These are phyloP conservation scores for Penicillium hordei DNA, from an alignment of 2,329 filamentous ascomycete genomes.

Conservation along the genomic window DNA sequence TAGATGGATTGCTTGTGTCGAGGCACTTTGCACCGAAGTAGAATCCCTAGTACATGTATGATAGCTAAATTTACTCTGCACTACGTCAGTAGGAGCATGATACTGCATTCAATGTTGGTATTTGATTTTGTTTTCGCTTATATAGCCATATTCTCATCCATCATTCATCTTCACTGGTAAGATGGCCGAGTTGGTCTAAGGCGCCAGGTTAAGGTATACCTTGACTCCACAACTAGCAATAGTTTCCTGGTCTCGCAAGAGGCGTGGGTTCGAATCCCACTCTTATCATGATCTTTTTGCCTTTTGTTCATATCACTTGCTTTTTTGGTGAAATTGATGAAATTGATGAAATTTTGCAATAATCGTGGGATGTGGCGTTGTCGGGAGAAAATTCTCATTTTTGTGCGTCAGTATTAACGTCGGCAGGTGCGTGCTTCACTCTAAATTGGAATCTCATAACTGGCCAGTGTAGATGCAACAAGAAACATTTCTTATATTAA, in stretches of 20 bases:
- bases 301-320: neutral
- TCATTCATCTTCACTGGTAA: conserved; percentile 21
- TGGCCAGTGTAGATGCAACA: neutral
- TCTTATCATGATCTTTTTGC: conserved; percentile 4
- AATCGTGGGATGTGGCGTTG: neutral
- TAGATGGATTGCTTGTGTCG: neutral
- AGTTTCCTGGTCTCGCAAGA: conserved; percentile 15
- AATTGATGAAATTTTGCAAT: neutral
- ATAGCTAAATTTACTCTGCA: too few relatives aligned
- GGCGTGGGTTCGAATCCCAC: conserved; percentile 16
- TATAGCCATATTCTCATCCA: accelerated
- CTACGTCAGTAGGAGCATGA: too few relatives aligned
- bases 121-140: neutral
- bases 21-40: neutral
- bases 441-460: neutral
- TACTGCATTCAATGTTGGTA: too few relatives aligned
- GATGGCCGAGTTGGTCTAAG: conserved; percentile 41
- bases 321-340: neutral
- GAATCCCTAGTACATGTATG: too few relatives aligned
- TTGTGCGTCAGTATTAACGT: neutral
- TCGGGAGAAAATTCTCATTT: neutral
- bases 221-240: conserved; percentile 18
- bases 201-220: conserved; percentile 37
- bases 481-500: neutral
- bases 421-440: neutral